These are phyloP conservation scores for Cryptosporidium canis DNA, from an alignment of 169 alveolate species.

Conservation along the genomic window DNA sequence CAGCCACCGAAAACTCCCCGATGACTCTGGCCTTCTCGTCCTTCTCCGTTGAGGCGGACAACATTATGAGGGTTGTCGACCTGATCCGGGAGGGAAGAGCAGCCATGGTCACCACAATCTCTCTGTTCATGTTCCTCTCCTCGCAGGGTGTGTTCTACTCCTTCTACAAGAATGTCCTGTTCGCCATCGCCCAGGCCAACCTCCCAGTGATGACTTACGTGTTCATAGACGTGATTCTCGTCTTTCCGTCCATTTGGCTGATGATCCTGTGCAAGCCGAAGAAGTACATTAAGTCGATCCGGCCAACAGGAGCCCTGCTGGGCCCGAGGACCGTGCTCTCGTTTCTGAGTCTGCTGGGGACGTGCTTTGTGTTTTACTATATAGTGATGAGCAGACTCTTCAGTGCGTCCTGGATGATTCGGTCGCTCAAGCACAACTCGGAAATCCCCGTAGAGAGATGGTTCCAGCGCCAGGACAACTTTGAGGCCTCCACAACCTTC, in stretches of 20 bases:
- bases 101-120: slow-evolving; percentile 39
- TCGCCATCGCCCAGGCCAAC: slow-evolving; percentile 63
- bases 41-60: slow-evolving; percentile 44
- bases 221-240: slow-evolving; percentile 26
- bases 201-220: slow-evolving; percentile 61
- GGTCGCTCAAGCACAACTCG: slow-evolving; percentile 11
- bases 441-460: slow-evolving; percentile 58
- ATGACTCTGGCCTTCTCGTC: slow-evolving; percentile 65
- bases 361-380: slow-evolving; percentile 15
- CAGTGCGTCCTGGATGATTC: slow-evolving; percentile 25
- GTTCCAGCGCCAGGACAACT: slow-evolving; percentile 64
- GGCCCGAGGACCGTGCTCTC: slow-evolving; percentile 30
- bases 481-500: slow-evolving; percentile 54
- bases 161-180: slow-evolving; percentile 33
- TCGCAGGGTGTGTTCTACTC: slow-evolving; percentile 55
- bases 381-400: slow-evolving; percentile 22
- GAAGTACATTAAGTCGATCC: background rate
- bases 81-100: slow-evolving; percentile 67
- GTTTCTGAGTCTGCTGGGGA: slow-evolving; percentile 17
- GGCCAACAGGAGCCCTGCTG: slow-evolving; percentile 46
- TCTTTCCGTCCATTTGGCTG: slow-evolving; percentile 41
- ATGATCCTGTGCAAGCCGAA: slow-evolving; percentile 59
- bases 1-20: slow-evolving; percentile 30
- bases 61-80: slow-evolving; percentile 26
- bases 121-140: slow-evolving; percentile 38